phyloP scores from a whole-genome alignment of 768 basidiomycete genomes.

The Pilatotrama ljubarskyi region DNA sequence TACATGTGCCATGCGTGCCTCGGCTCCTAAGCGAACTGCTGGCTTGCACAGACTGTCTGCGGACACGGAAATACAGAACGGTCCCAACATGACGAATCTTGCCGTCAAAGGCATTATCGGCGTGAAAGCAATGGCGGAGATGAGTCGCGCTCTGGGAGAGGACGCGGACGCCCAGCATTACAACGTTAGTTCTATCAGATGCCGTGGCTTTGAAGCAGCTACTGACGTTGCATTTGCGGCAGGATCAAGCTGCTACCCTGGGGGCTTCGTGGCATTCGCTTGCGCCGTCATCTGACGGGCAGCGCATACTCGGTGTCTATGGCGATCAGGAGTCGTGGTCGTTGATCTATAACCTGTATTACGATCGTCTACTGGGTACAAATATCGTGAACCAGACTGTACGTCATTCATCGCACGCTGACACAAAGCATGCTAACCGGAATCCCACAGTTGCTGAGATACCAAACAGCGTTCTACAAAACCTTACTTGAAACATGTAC shows the following conservation, averaged over 20 bases:
- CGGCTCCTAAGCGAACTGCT: too few relatives aligned
- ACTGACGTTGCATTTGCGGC: neutral
- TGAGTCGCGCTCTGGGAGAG: slow-evolving; percentile 14
- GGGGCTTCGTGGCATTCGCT: slow-evolving; percentile 11
- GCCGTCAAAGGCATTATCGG: slow-evolving; percentile 28
- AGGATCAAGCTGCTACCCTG: slow-evolving; percentile 8
- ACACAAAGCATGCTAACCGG: too few relatives aligned
- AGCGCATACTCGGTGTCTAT: slow-evolving; percentile 7
- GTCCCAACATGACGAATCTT: slow-evolving; percentile 25
- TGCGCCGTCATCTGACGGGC: slow-evolving; percentile 1
- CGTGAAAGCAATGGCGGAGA: slow-evolving; percentile 25
- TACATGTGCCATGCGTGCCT: neutral
- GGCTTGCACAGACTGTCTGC: slow-evolving; percentile 2
- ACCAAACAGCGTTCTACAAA: slow-evolving; percentile 10
- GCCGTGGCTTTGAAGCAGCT: too few relatives aligned
- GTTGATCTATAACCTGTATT: slow-evolving; percentile 19
- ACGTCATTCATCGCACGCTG: neutral
- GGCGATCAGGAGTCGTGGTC: slow-evolving; percentile 14
- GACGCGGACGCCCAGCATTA: slow-evolving; percentile 13
- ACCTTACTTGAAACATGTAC: neutral
- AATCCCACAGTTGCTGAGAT: neutral
- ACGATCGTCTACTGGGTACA: slow-evolving; percentile 13
- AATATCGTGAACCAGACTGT: slow-evolving; percentile 8
- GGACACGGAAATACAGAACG: slow-evolving; percentile 1
- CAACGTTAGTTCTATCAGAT: slow-evolving; percentile 1